These are phyloP conservation scores for Lichenothelia convexa DNA, from an alignment of 495 filamentous ascomycete genomes.

Conservation along the genomic window DNA sequence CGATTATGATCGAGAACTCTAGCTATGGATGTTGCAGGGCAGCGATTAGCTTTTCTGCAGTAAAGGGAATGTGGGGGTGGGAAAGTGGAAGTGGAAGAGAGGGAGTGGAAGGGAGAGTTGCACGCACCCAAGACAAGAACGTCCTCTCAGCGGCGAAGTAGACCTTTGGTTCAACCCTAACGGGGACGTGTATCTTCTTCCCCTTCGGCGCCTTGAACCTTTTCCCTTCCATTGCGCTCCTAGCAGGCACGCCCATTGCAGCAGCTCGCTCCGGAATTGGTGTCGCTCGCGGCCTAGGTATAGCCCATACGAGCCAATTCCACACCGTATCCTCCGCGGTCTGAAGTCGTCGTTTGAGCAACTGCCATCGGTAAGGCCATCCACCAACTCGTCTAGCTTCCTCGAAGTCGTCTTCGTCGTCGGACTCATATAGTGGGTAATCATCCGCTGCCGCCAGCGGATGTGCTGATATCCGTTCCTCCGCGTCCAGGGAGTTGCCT, in stretches of 20 bases:
- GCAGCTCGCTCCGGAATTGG: conserved; percentile 35
- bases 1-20: conserved; percentile 87
- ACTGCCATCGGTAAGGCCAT: conserved; percentile 43
- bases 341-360: conserved; percentile 29
- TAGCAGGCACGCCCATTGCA: conserved; percentile 24
- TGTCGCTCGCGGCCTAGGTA: conserved; percentile 43
- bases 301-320: conserved; percentile 26
- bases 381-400: conserved; percentile 56
- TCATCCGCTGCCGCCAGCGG: conserved; percentile 39
- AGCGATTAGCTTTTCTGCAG: neutral
- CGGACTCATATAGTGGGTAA: conserved; percentile 83
- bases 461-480: conserved; percentile 51
- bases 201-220: conserved; percentile 76
- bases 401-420: conserved; percentile 63
- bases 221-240: conserved; percentile 35
- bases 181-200: conserved; percentile 88
- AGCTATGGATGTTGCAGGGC: conserved; percentile 26
- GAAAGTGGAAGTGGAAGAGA: neutral
- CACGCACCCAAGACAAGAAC: conserved; percentile 72
- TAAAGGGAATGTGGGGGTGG: neutral
- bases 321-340: conserved; percentile 23
- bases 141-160: conserved; percentile 93
- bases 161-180: conserved; percentile 93
- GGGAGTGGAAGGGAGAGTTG: neutral
- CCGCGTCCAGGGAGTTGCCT: conserved; percentile 44